phyloP scores from a whole-genome alignment of 2,329 filamentous ascomycete genomes.

The Pseudopyrenochaeta lycopersici region DNA sequence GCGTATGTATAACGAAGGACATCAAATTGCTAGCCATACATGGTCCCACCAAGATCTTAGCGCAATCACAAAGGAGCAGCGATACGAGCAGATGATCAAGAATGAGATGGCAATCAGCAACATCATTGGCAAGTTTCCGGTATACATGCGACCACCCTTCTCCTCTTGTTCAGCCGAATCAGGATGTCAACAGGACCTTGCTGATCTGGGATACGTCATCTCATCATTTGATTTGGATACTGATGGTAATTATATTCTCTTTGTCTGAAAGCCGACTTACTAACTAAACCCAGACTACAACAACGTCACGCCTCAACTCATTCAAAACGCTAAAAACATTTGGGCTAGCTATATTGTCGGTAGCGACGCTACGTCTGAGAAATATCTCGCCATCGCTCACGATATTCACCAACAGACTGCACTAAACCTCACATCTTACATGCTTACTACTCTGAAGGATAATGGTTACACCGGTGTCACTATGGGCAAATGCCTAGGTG shows the following conservation, averaged over 20 bases:
- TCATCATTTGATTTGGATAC: slow-evolving; percentile 69
- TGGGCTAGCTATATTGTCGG: slow-evolving; percentile 53
- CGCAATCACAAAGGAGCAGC: slow-evolving; percentile 52
- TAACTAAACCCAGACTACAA: slow-evolving; percentile 36
- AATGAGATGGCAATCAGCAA: slow-evolving; percentile 65
- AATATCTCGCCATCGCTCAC: slow-evolving; percentile 63
- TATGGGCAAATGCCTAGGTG: slow-evolving; percentile 57
- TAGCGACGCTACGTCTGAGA: slow-evolving; percentile 27
- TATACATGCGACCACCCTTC: slow-evolving; percentile 62
- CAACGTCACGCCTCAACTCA: slow-evolving; percentile 38
- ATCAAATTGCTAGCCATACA: slow-evolving; percentile 69
- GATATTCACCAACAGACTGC: slow-evolving; percentile 58
- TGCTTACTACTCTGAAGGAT: slow-evolving; percentile 48
- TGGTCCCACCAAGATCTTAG: slow-evolving; percentile 63
- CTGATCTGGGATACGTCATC: slow-evolving; percentile 64
- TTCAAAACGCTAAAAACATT: slow-evolving; percentile 45
- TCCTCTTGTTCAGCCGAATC: slow-evolving; percentile 54
- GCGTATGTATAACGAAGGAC: slow-evolving; percentile 63
- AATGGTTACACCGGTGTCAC: slow-evolving; percentile 55
- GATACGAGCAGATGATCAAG: slow-evolving; percentile 60
- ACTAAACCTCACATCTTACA: slow-evolving; percentile 51
- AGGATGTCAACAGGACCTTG: slow-evolving; percentile 46
- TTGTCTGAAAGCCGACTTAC: slow-evolving; percentile 40
- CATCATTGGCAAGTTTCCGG: slow-evolving; percentile 63
- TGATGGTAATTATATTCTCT: slow-evolving; percentile 38